These are phyloP conservation scores for Xylaria sp. DNA, from an alignment of 2,329 filamentous ascomycete species.

Conservation along the genomic window DNA sequence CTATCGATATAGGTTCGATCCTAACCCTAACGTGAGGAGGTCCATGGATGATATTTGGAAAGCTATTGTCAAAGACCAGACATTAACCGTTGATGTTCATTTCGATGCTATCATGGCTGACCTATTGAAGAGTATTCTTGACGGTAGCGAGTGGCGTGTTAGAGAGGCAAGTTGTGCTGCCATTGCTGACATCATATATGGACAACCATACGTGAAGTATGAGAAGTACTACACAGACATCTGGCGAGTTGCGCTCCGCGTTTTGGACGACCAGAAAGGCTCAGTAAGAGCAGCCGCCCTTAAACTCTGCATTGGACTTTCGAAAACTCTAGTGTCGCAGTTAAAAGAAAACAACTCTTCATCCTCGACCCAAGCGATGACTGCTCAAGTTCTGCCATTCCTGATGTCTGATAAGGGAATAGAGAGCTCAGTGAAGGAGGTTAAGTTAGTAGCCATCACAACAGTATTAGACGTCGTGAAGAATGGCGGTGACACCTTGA, in stretches of 20 bases:
- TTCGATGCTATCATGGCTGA: slow-evolving; percentile 93
- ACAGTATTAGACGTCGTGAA: slow-evolving; percentile 92
- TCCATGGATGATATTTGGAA: slow-evolving; percentile 99
- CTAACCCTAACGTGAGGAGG: slow-evolving; percentile 88
- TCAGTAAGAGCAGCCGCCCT: slow-evolving; percentile 85
- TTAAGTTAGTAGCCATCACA: slow-evolving; percentile 82
- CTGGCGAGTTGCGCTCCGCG: slow-evolving; percentile 87
- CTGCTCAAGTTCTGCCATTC: slow-evolving; percentile 89
- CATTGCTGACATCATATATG: slow-evolving; percentile 87
- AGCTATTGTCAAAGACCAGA: slow-evolving; percentile 89
- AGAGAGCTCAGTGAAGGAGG: slow-evolving; percentile 88
- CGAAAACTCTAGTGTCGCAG: slow-evolving; percentile 85
- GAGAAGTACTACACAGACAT: slow-evolving; percentile 86
- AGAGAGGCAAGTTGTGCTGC: slow-evolving; percentile 93
- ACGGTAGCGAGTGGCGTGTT: slow-evolving; percentile 89
- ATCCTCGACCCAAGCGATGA: slow-evolving; percentile 79
- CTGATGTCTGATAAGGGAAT: slow-evolving; percentile 88
- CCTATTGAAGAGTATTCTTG: slow-evolving; percentile 82
- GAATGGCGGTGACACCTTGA: slow-evolving; percentile 81
- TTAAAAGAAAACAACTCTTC: slow-evolving; percentile 81
- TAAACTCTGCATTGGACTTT: slow-evolving; percentile 83
- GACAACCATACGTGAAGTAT: slow-evolving; percentile 79
- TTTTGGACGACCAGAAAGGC: slow-evolving; percentile 95
- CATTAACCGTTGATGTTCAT: slow-evolving; percentile 78
- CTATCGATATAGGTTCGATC: slow-evolving; percentile 94